These are phyloP conservation scores for Phyllosticta citriasiana DNA, from an alignment of 2,329 filamentous ascomycete genomes.

Conservation along the genomic window DNA sequence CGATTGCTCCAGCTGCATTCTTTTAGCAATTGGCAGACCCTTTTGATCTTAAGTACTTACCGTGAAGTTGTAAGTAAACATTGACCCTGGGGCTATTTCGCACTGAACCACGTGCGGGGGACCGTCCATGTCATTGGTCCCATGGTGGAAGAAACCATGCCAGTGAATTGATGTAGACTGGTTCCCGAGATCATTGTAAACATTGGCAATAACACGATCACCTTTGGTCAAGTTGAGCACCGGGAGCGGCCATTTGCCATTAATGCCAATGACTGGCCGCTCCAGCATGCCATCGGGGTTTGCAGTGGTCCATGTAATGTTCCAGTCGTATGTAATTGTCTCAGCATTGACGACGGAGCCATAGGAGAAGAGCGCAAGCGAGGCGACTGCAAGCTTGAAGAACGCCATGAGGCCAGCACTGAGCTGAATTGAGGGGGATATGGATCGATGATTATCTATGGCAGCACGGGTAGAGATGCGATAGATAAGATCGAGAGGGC, in stretches of 20 bases:
- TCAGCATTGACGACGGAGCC: constrained; percentile 1
- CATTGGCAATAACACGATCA: constrained; percentile 48
- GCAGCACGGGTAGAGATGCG: neutral
- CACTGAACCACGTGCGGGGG: constrained; percentile 57
- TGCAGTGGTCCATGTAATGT: constrained; percentile 59
- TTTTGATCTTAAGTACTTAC: constrained; percentile 17
- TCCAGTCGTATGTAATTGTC: constrained; percentile 53
- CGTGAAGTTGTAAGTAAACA: constrained; percentile 61
- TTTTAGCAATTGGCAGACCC: neutral
- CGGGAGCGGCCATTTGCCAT: constrained; percentile 64
- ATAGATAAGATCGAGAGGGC: neutral
- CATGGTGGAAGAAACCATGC: constrained; percentile 62
- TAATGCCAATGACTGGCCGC: constrained; percentile 63
- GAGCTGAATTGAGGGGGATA: neutral
- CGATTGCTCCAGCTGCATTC: constrained; percentile 18
- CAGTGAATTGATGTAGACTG: constrained; percentile 57
- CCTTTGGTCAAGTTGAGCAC: constrained; percentile 50
- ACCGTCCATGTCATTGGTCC: constrained; percentile 61
- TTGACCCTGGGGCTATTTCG: constrained; percentile 51
- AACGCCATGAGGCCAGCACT: neutral
- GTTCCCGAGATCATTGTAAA: constrained; percentile 51
- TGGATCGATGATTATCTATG: neutral
- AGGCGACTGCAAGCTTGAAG: neutral
- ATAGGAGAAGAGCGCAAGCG: neutral
- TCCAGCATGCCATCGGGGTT: constrained; percentile 56